Evolutionary conservation across 2,329 filamentous ascomycete species (phyloP), one percentile per base, ranked within the genome.

Genomic region (Cadophora sp.): DNA sequence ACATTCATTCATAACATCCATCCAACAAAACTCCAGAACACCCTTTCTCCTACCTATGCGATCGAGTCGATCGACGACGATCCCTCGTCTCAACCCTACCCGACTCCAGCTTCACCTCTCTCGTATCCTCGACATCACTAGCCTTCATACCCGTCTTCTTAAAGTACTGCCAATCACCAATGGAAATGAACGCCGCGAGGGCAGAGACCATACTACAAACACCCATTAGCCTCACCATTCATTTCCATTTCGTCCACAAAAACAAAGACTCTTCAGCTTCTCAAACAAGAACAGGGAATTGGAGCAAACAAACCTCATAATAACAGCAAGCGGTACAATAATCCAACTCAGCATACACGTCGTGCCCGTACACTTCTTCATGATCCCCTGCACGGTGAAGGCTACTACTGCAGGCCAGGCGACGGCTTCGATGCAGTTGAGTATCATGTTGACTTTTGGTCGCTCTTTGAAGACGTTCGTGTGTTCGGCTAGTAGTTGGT

Each of bases 301-400:
- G n/a, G n/a, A n/a, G n/a, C n/a, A n/a, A 16, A 53, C 27, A n/a
- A 48, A 60, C 58, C 58, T 48, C 39, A 45, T 36, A 16, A 36
- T 27, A 13, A 48, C 58, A n/a, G 39, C 58, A 22, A 60, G 58
- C 14, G 58, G 58, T 3, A 60, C 27, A 30, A 60, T 48, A 36
- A 48, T 60, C 43, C 58, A 60, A 30, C 58, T 60, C 58, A 60
- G 16, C 5, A 47, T 48, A 47, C 58, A 60, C 3, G 39, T 59
- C 14, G 36, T 59, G 41, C 56, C 56, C 16, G n/a, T 27, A 30
- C 56, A 59, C 20, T 24, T 59, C 39, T 59, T 59, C 36, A 59
- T 18, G 39, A 59, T 45, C 18, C 56, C 56, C 22, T 59, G 56
- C n/a, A 59, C 56, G 4, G 56, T 59, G 56, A 59, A 59, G 30